Percentiles rank a stretch among this genome's conserved stretches.
Conservation (phyloP, 2,329 filamentous ascomycete species). For the Calycina marina region DNA sequence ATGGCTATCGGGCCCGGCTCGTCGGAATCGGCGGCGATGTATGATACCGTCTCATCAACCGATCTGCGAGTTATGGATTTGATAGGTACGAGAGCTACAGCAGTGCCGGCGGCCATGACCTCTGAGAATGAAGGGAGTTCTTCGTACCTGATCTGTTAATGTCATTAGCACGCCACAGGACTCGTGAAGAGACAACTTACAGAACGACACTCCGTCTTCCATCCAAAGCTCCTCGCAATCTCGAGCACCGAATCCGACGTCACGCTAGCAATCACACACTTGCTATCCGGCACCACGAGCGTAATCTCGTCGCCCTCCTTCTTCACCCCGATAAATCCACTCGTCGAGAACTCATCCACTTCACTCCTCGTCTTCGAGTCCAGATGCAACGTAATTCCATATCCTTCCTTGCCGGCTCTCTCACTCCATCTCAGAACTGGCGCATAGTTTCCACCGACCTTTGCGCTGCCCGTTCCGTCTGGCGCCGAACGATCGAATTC, state of each 20-base stretch:
- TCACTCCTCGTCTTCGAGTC: conserved; percentile 74
- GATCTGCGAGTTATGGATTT: conserved; percentile 67
- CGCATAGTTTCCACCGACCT: conserved; percentile 91
- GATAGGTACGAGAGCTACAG: conserved; percentile 81
- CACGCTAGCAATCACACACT: conserved; percentile 75
- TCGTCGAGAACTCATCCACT: conserved; percentile 92
- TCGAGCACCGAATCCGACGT: conserved; percentile 67
- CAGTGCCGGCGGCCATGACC: conserved; percentile 84
- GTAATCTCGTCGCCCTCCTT: conserved; percentile 27
- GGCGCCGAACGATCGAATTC: conserved; percentile 92
- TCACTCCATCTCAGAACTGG: conserved; percentile 83
- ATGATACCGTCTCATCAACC: conserved; percentile 36
- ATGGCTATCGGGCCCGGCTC: conserved; percentile 61
- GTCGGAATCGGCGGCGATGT: conserved; percentile 38
- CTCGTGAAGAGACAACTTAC: conserved; percentile 28
- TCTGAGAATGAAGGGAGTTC: conserved; percentile 51
- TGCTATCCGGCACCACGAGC: conserved; percentile 74
- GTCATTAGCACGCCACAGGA: conserved; percentile 2
- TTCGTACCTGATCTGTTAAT: conserved; percentile 43
- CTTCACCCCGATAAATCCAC: conserved; percentile 75
- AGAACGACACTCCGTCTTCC: conserved; percentile 64
- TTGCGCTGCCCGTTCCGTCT: conserved; percentile 78
- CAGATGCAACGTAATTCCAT: conserved; percentile 86
- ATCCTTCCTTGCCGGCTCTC: conserved; percentile 62
- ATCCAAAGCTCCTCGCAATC: conserved; percentile 66